These are phyloP conservation scores for Oryza meyeriana DNA, from an alignment of 176 grass and related monocot genomes.

Conservation along the genomic window DNA sequence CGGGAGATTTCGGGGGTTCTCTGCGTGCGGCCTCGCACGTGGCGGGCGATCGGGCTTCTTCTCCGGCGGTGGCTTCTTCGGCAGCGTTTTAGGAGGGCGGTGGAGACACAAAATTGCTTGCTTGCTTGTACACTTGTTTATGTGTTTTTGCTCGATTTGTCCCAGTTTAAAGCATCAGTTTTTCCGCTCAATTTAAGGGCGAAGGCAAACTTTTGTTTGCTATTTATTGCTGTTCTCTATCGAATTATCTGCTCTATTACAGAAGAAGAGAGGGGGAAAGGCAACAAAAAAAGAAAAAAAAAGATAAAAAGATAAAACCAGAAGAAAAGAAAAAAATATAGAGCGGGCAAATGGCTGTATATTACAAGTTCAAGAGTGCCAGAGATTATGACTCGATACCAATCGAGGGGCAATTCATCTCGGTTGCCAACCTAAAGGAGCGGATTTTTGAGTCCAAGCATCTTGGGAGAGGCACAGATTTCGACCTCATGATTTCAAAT, in stretches of 20 bases:
- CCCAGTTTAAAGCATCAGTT: constrained; percentile 45
- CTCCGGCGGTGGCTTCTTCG: not conserved
- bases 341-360: constrained; percentile 77
- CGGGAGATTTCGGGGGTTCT: not conserved
- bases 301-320: constrained; percentile 28
- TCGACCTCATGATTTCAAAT: constrained; percentile 95
- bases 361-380: constrained; percentile 99
- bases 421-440: constrained; percentile 94
- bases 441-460: constrained; percentile 96
- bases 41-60: not conserved
- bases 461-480: constrained; percentile 96
- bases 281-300: not conserved
- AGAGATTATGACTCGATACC: constrained; percentile 93
- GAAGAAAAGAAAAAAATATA: constrained; percentile 39
- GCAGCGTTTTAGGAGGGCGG: constrained; percentile 25
- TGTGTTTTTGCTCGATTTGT: constrained; percentile 39
- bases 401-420: constrained; percentile 96
- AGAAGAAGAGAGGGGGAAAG: constrained; percentile 28
- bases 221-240: constrained; percentile 27
- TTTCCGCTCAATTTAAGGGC: constrained; percentile 40
- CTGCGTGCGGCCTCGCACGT: not conserved
- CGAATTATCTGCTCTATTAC: constrained; percentile 32
- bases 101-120: constrained; percentile 15
- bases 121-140: constrained; percentile 46
- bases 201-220: constrained; percentile 29